phyloP scores from a whole-genome alignment of 2,329 filamentous ascomycete species.

The Fusarium nygamai region DNA sequence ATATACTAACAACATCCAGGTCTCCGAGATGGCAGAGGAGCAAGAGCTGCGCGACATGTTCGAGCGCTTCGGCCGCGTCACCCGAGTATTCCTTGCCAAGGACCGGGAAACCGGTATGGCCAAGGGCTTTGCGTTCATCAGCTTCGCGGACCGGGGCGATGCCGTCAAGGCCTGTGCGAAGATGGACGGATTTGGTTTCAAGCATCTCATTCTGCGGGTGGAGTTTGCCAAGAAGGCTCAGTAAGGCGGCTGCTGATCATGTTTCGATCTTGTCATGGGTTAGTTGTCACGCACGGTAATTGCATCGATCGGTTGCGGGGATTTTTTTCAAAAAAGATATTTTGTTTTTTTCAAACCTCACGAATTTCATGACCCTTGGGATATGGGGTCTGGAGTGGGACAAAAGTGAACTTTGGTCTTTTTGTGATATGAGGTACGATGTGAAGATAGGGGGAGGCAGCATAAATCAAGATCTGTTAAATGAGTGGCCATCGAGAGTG shows the following conservation, averaged over 20 bases:
- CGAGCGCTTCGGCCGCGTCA: slow-evolving; percentile 95
- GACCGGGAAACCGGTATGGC: slow-evolving; percentile 95
- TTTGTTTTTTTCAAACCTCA: slow-evolving; percentile 34
- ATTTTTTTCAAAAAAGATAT: slow-evolving; percentile 2
- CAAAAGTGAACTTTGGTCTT: slow-evolving; percentile 38
- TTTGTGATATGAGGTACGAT: slow-evolving; percentile 27
- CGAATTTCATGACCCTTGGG: slow-evolving; percentile 44
- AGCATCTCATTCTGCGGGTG: slow-evolving; percentile 85
- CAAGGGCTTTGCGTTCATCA: slow-evolving; percentile 99
- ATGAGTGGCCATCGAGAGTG: background rate
- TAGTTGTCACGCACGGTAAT: slow-evolving; percentile 44
- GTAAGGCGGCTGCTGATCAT: slow-evolving; percentile 44
- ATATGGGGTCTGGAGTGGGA: slow-evolving; percentile 33
- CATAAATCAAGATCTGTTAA: slow-evolving; percentile 12
- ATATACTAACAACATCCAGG: slow-evolving; percentile 61
- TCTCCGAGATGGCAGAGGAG: slow-evolving; percentile 97
- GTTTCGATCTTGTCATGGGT: slow-evolving; percentile 45
- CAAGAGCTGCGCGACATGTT: slow-evolving; percentile 96
- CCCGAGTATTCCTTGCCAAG: slow-evolving; percentile 96
- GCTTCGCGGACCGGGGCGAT: slow-evolving; percentile 89
- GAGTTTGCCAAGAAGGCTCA: slow-evolving; percentile 84
- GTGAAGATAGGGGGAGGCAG: slow-evolving; percentile 2
- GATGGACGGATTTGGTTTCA: slow-evolving; percentile 96
- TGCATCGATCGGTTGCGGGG: slow-evolving; percentile 41
- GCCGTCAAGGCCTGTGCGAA: slow-evolving; percentile 94